Evolutionary conservation across 352 stramenopile species (phyloP), one percentile per base, ranked within the genome.

Genomic region (Phytophthora citrophthora): DNA sequence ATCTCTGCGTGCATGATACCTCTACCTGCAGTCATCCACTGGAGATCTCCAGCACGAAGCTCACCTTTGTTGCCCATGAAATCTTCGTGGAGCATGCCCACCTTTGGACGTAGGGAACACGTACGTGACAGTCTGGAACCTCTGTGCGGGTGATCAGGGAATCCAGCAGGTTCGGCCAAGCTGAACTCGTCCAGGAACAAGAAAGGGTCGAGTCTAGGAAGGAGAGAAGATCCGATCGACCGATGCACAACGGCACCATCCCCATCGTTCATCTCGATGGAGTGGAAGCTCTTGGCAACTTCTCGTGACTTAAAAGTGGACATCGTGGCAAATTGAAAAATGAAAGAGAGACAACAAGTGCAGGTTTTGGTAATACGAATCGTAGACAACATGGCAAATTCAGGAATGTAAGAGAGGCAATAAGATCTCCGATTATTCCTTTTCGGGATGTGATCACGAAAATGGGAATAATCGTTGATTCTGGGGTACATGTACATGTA

Each of bases 111-210:
- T 61, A 9, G 72, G 70, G 11, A 97, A 64, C 61, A 93, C 76
- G 63, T 96, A 96, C 15, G 91, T 97, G 2, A 98, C 72, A 3
- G 90, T 98, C 43, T 96, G 76, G 61, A 97, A 8, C 93, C 93
- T 27, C 89, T 73, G 74, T 98, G 93, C 32, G 90, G 88, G 78
- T 98, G 91, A 16, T 89, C 71, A 0, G 90, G 83, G 75, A 96
- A 97, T 3, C 90, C 89, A 16, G 89, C 87, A 1, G 88, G 63
- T 3, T 78, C 31, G 0, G 46, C 73, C 16, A 71, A 54, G 46
- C 73, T 63, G 61, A 74, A 76, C 51, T 85, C 73, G 40, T 82
- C 70, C 20, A 85, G 70, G 44, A 82, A 69, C 11, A 85, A 65
- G 49, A 85, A 82, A 23, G 70, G 70, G 62, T 81, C 76, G 11